These are phyloP conservation scores for Guadua angustifolia DNA, from an alignment of 176 grass and related monocot genomes.

Conservation along the genomic window DNA sequence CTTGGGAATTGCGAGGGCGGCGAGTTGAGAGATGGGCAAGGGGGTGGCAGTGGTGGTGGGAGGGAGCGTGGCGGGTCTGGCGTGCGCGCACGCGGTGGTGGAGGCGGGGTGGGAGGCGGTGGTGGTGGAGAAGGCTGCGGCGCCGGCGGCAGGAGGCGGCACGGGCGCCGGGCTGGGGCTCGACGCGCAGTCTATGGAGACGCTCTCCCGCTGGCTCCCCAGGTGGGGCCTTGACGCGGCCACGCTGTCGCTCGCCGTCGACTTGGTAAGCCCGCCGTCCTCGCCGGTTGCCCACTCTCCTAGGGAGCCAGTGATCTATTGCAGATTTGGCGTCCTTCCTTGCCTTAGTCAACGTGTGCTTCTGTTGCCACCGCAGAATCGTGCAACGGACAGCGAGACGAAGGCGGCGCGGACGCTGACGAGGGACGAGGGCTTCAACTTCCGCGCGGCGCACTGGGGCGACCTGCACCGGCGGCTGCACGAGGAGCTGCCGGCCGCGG, in stretches of 20 bases:
- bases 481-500: slow-evolving; percentile 55
- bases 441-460: slow-evolving; percentile 78
- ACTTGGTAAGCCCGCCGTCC: slow-evolving; percentile 54
- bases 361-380: slow-evolving; percentile 53
- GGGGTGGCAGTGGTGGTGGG: slow-evolving; percentile 75
- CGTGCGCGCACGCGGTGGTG: slow-evolving; percentile 75
- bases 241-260: slow-evolving; percentile 66
- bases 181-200: slow-evolving; percentile 71
- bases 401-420: slow-evolving; percentile 69
- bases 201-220: slow-evolving; percentile 67
- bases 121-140: slow-evolving; percentile 77
- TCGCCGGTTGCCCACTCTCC: background rate
- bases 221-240: slow-evolving; percentile 34
- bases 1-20: background rate
- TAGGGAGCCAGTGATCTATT: background rate
- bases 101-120: slow-evolving; percentile 60
- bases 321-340: background rate
- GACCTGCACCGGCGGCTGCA: slow-evolving; percentile 71
- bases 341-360: background rate
- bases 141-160: slow-evolving; percentile 54
- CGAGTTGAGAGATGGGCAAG: slow-evolving; percentile 36
- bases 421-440: slow-evolving; percentile 67
- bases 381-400: slow-evolving; percentile 59
- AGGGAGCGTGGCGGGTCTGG: slow-evolving; percentile 78
- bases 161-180: slow-evolving; percentile 75